phyloP scores from a whole-genome alignment of 1,284 basidiomycete species.

The Lignosus rhinocerotis region DNA sequence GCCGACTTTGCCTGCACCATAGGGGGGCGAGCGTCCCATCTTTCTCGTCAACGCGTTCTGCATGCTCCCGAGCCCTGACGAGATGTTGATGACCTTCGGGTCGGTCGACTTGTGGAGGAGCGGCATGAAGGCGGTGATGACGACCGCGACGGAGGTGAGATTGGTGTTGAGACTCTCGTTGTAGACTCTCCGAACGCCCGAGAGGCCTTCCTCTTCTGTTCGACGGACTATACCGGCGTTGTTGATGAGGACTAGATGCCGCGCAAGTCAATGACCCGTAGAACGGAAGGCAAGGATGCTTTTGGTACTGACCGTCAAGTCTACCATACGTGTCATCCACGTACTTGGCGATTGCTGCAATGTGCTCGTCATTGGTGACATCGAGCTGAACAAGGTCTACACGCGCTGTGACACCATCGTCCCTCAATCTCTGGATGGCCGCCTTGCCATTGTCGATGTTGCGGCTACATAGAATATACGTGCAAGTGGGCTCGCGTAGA shows the following conservation, averaged over 20 bases:
- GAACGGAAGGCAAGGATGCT: background rate
- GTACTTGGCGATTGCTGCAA: conserved; percentile 2
- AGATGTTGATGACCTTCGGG: conserved; percentile 6
- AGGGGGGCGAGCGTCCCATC: background rate
- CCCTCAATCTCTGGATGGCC: conserved; percentile 1
- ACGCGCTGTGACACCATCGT: conserved; percentile 2
- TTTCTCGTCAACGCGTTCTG: conserved; percentile 5
- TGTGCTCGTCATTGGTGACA: conserved; percentile 2
- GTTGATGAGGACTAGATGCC: conserved; percentile 2
- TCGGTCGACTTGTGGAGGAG: conserved; percentile 5
- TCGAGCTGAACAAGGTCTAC: conserved; percentile 7
- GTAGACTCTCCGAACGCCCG: background rate
- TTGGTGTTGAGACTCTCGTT: conserved; percentile 1
- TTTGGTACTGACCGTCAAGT: conserved; percentile 1
- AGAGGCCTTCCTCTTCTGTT: background rate
- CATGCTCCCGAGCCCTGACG: conserved; percentile 6
- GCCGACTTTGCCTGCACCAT: conserved; percentile 4
- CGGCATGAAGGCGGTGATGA: conserved; percentile 2
- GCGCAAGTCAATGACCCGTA: background rate
- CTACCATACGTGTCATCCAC: background rate
- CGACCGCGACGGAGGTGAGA: conserved; percentile 8
- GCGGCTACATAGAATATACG: conserved; percentile 5
- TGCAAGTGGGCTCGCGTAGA: conserved; percentile 1
- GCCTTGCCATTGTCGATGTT: conserved; percentile 1
- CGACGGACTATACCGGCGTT: conserved; percentile 2